phyloP scores from a whole-genome alignment of 345 rosid species.

The Murraya paniculata region DNA sequence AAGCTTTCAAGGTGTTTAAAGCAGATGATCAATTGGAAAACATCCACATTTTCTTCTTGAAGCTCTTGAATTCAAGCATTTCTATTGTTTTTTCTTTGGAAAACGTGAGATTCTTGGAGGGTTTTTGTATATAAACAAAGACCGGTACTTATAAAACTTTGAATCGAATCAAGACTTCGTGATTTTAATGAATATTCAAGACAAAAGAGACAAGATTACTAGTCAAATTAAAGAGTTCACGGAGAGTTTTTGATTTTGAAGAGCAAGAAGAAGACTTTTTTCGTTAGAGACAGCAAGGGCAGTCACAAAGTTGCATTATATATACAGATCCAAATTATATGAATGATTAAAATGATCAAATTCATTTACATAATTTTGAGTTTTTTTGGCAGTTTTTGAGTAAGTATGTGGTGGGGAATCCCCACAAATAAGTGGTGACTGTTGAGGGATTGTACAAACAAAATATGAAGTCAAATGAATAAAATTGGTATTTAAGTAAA shows the following conservation, averaged over 20 bases:
- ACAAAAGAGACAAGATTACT: slow-evolving; percentile 1
- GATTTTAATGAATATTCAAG: slow-evolving; percentile 9
- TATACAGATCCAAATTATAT: not conserved
- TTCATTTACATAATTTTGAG: not conserved
- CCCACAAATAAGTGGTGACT: not conserved
- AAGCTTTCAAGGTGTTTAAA: slow-evolving; percentile 11
- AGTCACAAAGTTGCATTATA: not conserved
- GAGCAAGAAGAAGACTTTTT: not conserved
- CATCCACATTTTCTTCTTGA: slow-evolving; percentile 50
- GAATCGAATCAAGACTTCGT: not conserved
- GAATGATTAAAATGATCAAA: not conserved
- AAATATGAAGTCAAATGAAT: slow-evolving; percentile 9
- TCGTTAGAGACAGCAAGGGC: not conserved
- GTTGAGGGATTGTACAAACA: not conserved
- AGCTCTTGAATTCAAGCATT: slow-evolving; percentile 32
- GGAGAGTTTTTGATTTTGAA: not conserved
- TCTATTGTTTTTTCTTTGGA: slow-evolving; percentile 9
- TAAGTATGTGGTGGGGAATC: not conserved
- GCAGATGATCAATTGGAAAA: slow-evolving; percentile 26
- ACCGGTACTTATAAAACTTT: not conserved
- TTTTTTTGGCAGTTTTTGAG: not conserved
- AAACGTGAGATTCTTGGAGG: slow-evolving; percentile 14
- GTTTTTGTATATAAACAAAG: not conserved
- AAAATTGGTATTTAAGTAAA: not conserved
- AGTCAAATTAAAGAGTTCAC: not conserved